Conservation (phyloP, 2,329 filamentous ascomycete genomes). For the Clarireedia homoeocarpa region DNA sequence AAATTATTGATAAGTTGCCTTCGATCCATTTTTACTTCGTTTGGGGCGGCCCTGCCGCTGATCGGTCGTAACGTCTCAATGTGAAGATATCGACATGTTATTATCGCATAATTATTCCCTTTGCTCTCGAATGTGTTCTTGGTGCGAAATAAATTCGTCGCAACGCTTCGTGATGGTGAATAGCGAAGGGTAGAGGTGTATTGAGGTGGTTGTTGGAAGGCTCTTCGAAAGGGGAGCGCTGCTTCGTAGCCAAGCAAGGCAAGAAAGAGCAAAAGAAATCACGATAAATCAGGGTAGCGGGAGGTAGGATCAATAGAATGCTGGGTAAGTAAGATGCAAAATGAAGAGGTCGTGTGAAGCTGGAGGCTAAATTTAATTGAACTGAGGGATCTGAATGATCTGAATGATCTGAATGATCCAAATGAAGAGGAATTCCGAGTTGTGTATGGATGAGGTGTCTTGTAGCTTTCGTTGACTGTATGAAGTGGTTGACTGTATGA, state of each 20-base stretch:
- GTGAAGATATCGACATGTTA: slow-evolving; percentile 8
- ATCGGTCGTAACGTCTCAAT: slow-evolving; percentile 7
- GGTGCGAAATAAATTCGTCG: too few relatives aligned
- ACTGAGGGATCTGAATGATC: too few relatives aligned
- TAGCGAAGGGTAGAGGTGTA: too few relatives aligned
- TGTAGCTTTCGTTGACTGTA: slow-evolving; percentile 5
- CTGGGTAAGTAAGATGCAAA: not conserved
- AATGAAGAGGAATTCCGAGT: too few relatives aligned
- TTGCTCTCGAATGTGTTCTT: not conserved
- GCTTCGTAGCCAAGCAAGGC: not conserved
- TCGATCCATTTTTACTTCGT: slow-evolving; percentile 21
- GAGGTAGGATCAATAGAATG: too few relatives aligned
- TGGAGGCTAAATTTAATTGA: too few relatives aligned
- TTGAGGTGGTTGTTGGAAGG: too few relatives aligned
- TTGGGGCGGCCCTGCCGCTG: slow-evolving; percentile 24
- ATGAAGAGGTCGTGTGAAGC: too few relatives aligned
- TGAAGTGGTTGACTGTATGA: slow-evolving; percentile 4
- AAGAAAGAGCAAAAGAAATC: not conserved
- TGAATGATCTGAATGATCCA: too few relatives aligned
- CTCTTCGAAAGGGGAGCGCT: not conserved
- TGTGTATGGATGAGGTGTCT: not conserved
- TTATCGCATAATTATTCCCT: not conserved
- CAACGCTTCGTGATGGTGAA: too few relatives aligned
- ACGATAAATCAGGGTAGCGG: not conserved
- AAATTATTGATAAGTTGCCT: slow-evolving; percentile 25